Evolutionary conservation across 805 yeast genomes (phyloP), one percentile per base, ranked within the genome.

Genomic region (Starmerella tilneyi): DNA sequence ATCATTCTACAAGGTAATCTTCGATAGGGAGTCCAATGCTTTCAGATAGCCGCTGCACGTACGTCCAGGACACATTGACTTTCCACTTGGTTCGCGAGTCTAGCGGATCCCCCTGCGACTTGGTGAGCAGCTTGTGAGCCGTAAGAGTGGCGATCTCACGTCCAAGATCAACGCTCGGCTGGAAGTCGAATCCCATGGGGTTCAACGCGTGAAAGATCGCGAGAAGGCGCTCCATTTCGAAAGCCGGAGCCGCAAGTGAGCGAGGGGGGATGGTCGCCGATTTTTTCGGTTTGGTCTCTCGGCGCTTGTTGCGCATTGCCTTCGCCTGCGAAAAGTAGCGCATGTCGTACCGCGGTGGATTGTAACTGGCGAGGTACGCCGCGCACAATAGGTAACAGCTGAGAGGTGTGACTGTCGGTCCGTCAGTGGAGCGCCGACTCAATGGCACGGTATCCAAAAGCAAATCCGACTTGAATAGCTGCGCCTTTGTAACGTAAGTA

Each of bases 301-400:
- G 62, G 29, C 63, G 56, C 49, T 56, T 59, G 39, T 56, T 59
- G 53, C 68, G 65, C 16, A 70, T 66, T 12, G 71, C 75, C 50
- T 69, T 74, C 35, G 81, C 66, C 48, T 71, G 76, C 26, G 95
- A 80, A 56, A 84, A 88, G 43, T 74, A 66, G 42, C 76, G 73
- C 56, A 78, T 65, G 61, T 86, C 96, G 56, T 72, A 73, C 49
- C 75, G 73, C 2, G 80, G 77, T 24, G 80, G 82, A 45, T 77
- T 75, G 57, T 74, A 82, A 0, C 95, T 84, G 0, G 94, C 94
- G 39, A 86, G 64, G 59, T 81, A 88, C 0, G 94, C 79, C 1
- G 95, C 84, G 26, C 85, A 72, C 13, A 86, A 62, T n/a, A 88
- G 63, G 57, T 73, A 84, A 57, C 83, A 81, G 17, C 42, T 40